Percentiles rank a stretch among this genome's conserved stretches.
These are phyloP conservation scores for Suillus clintonianus DNA, from an alignment of 768 basidiomycete genomes.

Conservation along the genomic window DNA sequence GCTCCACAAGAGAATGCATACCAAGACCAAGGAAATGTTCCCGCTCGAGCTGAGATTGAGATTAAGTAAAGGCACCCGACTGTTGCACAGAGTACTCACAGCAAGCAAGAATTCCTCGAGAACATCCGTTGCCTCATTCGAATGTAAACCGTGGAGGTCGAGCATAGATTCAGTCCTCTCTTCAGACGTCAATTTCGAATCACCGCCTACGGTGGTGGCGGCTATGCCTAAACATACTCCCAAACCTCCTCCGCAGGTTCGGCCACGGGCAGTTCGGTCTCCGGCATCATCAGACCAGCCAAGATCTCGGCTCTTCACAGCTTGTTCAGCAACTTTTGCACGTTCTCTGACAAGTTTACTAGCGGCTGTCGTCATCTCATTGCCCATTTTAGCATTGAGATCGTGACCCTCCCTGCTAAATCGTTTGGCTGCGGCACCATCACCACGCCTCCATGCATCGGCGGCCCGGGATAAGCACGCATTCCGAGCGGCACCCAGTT, in stretches of 20 bases:
- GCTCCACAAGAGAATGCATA: conserved; percentile 34
- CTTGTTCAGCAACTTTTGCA: conserved; percentile 71
- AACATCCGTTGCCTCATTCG: conserved; percentile 90
- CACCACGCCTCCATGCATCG: conserved; percentile 93
- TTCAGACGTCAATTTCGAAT: conserved; percentile 65
- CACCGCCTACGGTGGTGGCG: conserved; percentile 51
- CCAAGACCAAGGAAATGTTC: conserved; percentile 89
- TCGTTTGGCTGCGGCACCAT: conserved; percentile 93
- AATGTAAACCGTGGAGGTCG: conserved; percentile 92
- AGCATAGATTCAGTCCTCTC: conserved; percentile 88
- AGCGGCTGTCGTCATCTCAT: conserved; percentile 85
- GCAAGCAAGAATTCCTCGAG: conserved; percentile 86
- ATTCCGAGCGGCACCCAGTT: conserved; percentile 92
- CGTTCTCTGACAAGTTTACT: conserved; percentile 84
- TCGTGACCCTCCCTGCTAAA: conserved; percentile 95
- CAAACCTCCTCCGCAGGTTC: conserved; percentile 74
- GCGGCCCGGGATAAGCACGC: conserved; percentile 94
- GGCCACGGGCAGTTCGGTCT: conserved; percentile 76
- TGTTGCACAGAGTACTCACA: conserved; percentile 49
- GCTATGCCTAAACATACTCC: conserved; percentile 91
- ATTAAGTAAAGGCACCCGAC: conserved; percentile 13
- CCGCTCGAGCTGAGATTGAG: conserved; percentile 64
- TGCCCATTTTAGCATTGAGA: conserved; percentile 86
- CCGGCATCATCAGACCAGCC: conserved; percentile 83
- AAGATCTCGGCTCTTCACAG: conserved; percentile 68